Conservation (phyloP, 2,329 filamentous ascomycete genomes). For the Verticillium dahliae region DNA sequence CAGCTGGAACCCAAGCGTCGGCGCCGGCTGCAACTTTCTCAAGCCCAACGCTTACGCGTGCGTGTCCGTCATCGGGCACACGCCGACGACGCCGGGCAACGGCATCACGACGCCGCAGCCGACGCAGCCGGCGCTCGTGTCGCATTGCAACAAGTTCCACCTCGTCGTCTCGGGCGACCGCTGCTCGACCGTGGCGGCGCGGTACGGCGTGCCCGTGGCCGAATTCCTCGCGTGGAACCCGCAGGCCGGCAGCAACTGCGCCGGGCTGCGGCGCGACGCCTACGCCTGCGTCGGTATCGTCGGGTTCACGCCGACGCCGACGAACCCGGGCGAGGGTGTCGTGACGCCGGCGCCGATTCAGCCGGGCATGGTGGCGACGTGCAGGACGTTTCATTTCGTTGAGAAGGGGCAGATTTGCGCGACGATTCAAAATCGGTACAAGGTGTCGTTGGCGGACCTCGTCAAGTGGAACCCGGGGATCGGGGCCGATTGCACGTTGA, state of each 20-base stretch:
- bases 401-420: constrained; percentile 5
- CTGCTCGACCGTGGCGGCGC: constrained; percentile 14
- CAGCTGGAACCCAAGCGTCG: constrained; percentile 13
- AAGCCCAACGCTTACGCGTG: constrained; percentile 12
- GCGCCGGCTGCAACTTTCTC: constrained; percentile 7
- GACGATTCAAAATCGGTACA: neutral
- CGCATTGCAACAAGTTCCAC: constrained; percentile 7
- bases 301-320: constrained; percentile 7
- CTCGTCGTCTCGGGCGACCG: constrained; percentile 7
- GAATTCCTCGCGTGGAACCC: constrained; percentile 14
- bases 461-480: constrained; percentile 13
- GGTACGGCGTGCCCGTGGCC: constrained; percentile 5
- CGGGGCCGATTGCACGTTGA: constrained; percentile 11
- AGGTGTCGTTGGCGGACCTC: neutral
- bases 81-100: constrained; percentile 1
- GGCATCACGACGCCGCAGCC: constrained; percentile 8
- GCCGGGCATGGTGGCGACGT: constrained; percentile 9
- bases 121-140: constrained; percentile 1
- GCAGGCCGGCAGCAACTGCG: constrained; percentile 2
- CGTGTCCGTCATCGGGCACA: constrained; percentile 8
- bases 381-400: constrained; percentile 12
- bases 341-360: constrained; percentile 9
- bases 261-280: constrained; percentile 5
- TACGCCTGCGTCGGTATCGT: constrained; percentile 6
- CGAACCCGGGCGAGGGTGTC: constrained; percentile 7